Percentiles rank a stretch among this genome's conserved stretches.
Evolutionary conservation across 139 green algal genomes (phyloP).

Genomic region (Deuterostichococcus epilithicus): DNA sequence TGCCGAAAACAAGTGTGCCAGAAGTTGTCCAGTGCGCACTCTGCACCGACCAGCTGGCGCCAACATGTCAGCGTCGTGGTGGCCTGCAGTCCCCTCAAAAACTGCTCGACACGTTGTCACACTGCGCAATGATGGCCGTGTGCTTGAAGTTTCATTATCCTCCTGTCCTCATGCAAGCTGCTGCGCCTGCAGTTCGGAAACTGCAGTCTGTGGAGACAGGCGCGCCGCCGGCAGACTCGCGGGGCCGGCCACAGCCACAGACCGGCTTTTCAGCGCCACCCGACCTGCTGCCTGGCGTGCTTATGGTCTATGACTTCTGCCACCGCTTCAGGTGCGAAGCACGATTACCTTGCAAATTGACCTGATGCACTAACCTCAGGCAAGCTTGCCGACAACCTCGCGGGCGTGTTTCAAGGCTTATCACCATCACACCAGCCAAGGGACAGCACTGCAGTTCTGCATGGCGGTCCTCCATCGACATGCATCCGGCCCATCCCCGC

Average conservation of each 20-base stretch:
- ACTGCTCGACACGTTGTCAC: not conserved
- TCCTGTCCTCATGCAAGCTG: not conserved
- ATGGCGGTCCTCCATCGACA: too few species aligned
- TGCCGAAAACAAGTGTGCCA: too few species aligned
- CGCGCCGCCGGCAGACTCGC: not conserved
- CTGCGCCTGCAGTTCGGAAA: not conserved
- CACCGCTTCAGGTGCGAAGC: conserved; percentile 13
- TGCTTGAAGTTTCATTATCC: not conserved
- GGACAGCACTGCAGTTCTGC: too few species aligned
- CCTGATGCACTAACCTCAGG: too few species aligned
- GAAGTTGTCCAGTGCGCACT: too few species aligned
- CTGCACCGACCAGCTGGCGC: not conserved
- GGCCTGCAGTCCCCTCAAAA: not conserved
- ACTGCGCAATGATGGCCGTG: too few species aligned
- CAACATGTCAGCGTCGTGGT: not conserved
- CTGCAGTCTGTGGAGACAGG: not conserved
- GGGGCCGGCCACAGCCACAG: not conserved
- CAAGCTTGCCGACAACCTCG: too few species aligned
- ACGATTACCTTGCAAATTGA: too few species aligned
- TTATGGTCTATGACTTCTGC: conserved; percentile 30
- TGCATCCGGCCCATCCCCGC: too few species aligned
- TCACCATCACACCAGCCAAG: too few species aligned
- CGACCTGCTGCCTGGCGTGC: conserved; percentile 7
- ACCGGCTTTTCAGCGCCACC: conserved; percentile 6
- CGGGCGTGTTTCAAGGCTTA: too few species aligned